phyloP scores from a whole-genome alignment of 2,329 filamentous ascomycete genomes.

The Nemania abortiva region DNA sequence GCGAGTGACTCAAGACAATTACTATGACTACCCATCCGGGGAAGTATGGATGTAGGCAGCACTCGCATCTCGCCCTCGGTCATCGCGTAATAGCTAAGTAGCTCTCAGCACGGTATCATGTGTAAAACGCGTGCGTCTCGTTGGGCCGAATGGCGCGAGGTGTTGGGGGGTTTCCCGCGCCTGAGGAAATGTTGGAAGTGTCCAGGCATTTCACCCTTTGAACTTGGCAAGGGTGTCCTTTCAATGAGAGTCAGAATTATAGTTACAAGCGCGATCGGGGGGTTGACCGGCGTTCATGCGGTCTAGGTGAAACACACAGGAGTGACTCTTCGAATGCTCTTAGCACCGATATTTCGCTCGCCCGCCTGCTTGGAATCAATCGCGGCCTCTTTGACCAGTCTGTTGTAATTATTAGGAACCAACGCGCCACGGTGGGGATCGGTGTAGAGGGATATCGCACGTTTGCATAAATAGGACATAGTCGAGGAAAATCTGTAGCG shows the following conservation, averaged over 20 bases:
- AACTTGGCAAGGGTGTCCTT: conserved; percentile 76
- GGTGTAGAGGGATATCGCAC: conserved; percentile 52
- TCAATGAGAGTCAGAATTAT: conserved; percentile 3
- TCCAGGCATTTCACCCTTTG: conserved; percentile 65
- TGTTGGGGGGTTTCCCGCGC: neutral
- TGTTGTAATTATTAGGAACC: conserved; percentile 52
- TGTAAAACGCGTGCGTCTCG: neutral
- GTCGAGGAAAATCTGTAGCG: conserved; percentile 79
- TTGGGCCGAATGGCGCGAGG: neutral
- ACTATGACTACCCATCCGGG: neutral
- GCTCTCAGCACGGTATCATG: neutral
- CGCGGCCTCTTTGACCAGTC: conserved; percentile 81
- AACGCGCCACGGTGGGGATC: too few species aligned
- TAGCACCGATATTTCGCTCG: conserved; percentile 79
- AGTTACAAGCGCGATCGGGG: neutral
- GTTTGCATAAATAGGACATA: conserved; percentile 84
- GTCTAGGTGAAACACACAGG: conserved; percentile 64
- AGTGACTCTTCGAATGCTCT: conserved; percentile 81
- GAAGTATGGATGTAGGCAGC: neutral
- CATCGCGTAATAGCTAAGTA: neutral
- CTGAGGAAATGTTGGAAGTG: too few species aligned
- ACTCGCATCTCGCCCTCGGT: neutral
- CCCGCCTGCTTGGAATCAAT: conserved; percentile 81
- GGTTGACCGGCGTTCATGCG: neutral
- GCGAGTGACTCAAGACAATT: neutral